Evolutionary conservation across 768 basidiomycete species (phyloP), one percentile per base, ranked within the genome.

Genomic region (Trametes cubensis): DNA sequence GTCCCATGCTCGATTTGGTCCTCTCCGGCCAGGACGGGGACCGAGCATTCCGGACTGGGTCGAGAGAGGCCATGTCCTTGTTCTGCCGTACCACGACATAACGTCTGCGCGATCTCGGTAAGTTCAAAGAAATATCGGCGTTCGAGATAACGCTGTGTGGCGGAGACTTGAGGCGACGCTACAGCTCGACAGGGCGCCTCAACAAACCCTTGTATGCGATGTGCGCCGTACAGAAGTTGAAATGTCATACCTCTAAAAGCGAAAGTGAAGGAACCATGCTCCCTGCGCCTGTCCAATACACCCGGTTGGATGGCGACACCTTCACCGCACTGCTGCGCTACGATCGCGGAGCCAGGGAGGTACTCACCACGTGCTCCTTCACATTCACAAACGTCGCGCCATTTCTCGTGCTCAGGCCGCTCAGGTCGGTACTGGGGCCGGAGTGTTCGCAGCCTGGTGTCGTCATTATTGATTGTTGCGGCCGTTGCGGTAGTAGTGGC

Each of bases 1-100:
- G 55, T 61, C 60, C 60, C 61, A 56, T 55, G 54, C 61, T 56
- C 61, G 48, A 53, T 57, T 57, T 57, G 55, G 61, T 10, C 49
- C 61, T 47, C 61, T 58, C 50, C 55, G 61, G 61, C 34, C 55
- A 42, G 25, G 30, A 49, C 49, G 50, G 44, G 41, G 38, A 25
- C 61, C 61, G 61, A 62, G 56, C 55, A 42, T 49, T 40, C 56
- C 51, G 61, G 50, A 6, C 30, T 41, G 21, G 26, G 51, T 25
- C 44, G 44, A 38, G 45, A 23, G 11, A 28, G 18, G 28, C 14
- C 54, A 23, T 34, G 54, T 30, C 23, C 13, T 23, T 21, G 23
- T 23, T 28, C 45, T 21, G 21, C 21, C 20, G 44, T 39, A 42
- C 44, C 21, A 3, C 18, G 30, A 20, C 51, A 21, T 17, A 34